Percentiles rank a stretch among this genome's conserved stretches.
Conservation (phyloP, 305 asterid genomes). For the Euphrasia arctica region DNA sequence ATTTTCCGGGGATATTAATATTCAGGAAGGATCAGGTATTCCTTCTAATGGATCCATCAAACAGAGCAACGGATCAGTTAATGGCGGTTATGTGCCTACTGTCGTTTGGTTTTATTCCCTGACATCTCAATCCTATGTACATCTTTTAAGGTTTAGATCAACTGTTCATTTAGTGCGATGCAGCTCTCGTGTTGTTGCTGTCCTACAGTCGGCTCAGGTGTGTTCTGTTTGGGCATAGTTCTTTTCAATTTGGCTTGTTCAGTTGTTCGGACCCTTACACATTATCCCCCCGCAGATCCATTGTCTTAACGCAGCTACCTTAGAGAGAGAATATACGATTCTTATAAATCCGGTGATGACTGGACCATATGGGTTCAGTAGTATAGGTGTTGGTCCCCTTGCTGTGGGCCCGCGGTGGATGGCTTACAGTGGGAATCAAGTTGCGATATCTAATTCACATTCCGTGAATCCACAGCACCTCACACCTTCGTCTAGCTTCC, state of each 20-base stretch:
- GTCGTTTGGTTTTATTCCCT: constrained; percentile 88
- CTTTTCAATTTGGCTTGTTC: background rate
- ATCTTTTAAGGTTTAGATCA: constrained; percentile 79
- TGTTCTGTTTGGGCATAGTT: constrained; percentile 10
- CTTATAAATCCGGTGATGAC: constrained; percentile 71
- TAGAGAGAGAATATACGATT: constrained; percentile 73
- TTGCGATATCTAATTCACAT: constrained; percentile 55
- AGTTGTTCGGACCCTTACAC: constrained; percentile 14
- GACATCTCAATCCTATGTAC: constrained; percentile 76
- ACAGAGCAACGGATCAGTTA: constrained; percentile 39
- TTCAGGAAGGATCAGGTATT: constrained; percentile 41
- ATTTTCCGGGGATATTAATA: constrained; percentile 55
- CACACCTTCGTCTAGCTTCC: constrained; percentile 51
- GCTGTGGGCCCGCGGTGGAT: constrained; percentile 97
- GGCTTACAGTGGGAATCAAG: constrained; percentile 89
- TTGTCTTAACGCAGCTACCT: constrained; percentile 73
- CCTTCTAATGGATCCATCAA: constrained; percentile 49
- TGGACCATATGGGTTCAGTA: constrained; percentile 52
- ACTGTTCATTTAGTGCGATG: constrained; percentile 79
- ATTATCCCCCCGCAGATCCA: constrained; percentile 53
- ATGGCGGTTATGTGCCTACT: constrained; percentile 54
- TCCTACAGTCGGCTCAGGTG: constrained; percentile 92
- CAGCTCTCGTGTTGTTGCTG: constrained; percentile 77
- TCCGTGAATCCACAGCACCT: constrained; percentile 85
- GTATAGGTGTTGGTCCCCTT: constrained; percentile 84